Evolutionary conservation across 2,329 filamentous ascomycete species (phyloP), one percentile per base, ranked within the genome.

Genomic region (Tolypocladium ophioglossoides): DNA sequence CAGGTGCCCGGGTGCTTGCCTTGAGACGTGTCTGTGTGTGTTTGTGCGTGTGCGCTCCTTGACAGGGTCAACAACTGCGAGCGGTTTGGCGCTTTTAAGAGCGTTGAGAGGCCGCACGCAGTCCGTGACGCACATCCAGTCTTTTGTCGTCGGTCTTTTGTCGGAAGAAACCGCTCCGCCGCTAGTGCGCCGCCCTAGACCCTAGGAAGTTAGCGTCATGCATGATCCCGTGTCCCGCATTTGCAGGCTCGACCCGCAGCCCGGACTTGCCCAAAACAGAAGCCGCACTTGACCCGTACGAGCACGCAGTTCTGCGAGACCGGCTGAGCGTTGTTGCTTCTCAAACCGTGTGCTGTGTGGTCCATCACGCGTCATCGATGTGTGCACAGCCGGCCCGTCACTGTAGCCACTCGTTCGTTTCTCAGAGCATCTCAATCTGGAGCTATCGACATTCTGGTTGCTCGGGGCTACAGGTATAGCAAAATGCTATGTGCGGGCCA

Each of bases 211-310:
- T 50, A 50, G 32, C 40, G 44, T 32, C 44, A 47, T 41, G 49
- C 35, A 30, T 27, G 39, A 38, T 51, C 37, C 37, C 30, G 27
- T 24, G 16, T 24, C 24, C 18, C n/a, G 41, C 50, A 41, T 37
- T 53, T 53, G 40, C 40, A 38, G 1, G 32, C 12, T 32, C 27
- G 44, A 20, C 44, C 44, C 27, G 27, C 16, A n/a, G 16, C 9
- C 57, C 64, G 64, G 64, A 66, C 59, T 63, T 66, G 57, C 64
- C 64, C 55, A 65, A 66, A 59, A 41, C 44, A 57, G 64, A 34
- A 65, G 44, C 24, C 3, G 44, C 27, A 11, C 14, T 16, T 16
- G 24, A 3, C 44, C 9, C 24, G 41, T 27, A 8, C 41, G 22
- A 16, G 24, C 24, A 10, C 44, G 24, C 24, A 30, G 16, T 30